Percentiles rank a stretch among this genome's conserved stretches.
Evolutionary conservation across 164 flowering plant species (phyloP).

Genomic region (Vitis rupestris): DNA sequence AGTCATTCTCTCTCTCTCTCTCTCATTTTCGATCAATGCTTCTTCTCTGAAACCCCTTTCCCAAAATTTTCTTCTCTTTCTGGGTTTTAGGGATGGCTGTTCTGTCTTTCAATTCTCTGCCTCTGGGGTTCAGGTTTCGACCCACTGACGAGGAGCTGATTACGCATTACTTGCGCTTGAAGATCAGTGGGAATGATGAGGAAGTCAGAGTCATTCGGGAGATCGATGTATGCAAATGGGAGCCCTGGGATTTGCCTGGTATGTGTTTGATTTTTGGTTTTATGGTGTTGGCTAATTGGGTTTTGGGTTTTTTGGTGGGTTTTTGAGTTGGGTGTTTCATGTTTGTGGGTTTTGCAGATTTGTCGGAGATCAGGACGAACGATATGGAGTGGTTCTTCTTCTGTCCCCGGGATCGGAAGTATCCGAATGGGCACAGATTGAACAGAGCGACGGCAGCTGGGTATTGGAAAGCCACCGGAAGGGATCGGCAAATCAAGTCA

Average conservation of each 20-base stretch:
- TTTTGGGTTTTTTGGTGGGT: not conserved
- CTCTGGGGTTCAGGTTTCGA: constrained; percentile 64
- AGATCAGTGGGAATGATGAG: constrained; percentile 44
- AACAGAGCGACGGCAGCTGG: constrained; percentile 72
- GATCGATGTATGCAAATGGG: constrained; percentile 65
- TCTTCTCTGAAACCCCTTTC: not conserved
- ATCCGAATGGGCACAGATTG: constrained; percentile 61
- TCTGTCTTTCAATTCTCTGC: constrained; percentile 33
- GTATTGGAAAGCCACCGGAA: constrained; percentile 85
- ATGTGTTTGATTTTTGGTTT: not conserved
- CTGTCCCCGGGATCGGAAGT: constrained; percentile 67
- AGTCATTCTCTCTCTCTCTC: too few relatives aligned
- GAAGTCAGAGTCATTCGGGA: constrained; percentile 51
- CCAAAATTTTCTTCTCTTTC: not conserved
- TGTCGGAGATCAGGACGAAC: constrained; percentile 43
- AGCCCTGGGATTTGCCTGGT: constrained; percentile 91
- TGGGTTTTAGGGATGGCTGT: constrained; percentile 11
- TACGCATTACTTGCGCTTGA: constrained; percentile 39
- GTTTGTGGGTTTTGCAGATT: constrained; percentile 26
- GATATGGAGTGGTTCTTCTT: constrained; percentile 79
- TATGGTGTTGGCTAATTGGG: not conserved
- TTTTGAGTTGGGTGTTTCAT: not conserved
- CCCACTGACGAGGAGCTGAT: constrained; percentile 69
- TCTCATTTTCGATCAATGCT: too few relatives aligned
- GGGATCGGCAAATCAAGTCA: constrained; percentile 60